Base-by-base conservation (phyloP, 2,329 filamentous ascomycete genomes). In the Stagonosporopsis chrysanthemi region DNA sequence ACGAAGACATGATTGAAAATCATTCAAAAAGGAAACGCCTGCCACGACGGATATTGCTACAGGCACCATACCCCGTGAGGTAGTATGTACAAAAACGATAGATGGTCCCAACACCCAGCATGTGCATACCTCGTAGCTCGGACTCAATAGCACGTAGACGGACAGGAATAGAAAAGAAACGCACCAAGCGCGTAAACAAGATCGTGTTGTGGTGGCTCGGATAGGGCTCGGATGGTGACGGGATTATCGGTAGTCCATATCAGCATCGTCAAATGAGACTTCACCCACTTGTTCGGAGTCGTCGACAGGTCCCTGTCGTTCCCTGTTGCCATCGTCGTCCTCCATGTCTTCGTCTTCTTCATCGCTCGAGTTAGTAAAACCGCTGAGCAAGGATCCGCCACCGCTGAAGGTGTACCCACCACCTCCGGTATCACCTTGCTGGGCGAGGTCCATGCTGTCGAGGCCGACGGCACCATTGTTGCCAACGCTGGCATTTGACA, bases 291-390 rank as follows among this genome's bases (percentile, higher is more conserved):
- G 85, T 78, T 88, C 86, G 73, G 82, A 79, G 71, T 84, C 82
- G 66, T 77, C 78, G 68, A 83, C 80, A 63, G 78, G 72, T 59
- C 77, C 76, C 59, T 74, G 74, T 65, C 76, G 71, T 67, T 77
- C 73, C 72, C 75, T 86, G 60, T 91, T 89, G 66, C 91, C 90
- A 64, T 94, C 89, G 64, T 90, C 90, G 56, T 91, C 90, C 59
- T 96, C 91, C 79, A 92, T 90, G 62, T 97, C 94, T 68, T 97
- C 94, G 63, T 98, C 95, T 65, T 98, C 95, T 77, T 97, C 94
- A 67, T 97, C 92, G 70, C 92, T 97, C 45, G 91, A 95, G 78
- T 92, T 96, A 72, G 92, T 93, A 78, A 98, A 98, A 49, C 93
- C 92, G 72, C 91, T 94, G 26, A 95, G 85, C 58, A 97, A 81